Evolutionary conservation across 495 filamentous ascomycete genomes (phyloP).

Genomic region (Friedmanniomyces endolithicus): DNA sequence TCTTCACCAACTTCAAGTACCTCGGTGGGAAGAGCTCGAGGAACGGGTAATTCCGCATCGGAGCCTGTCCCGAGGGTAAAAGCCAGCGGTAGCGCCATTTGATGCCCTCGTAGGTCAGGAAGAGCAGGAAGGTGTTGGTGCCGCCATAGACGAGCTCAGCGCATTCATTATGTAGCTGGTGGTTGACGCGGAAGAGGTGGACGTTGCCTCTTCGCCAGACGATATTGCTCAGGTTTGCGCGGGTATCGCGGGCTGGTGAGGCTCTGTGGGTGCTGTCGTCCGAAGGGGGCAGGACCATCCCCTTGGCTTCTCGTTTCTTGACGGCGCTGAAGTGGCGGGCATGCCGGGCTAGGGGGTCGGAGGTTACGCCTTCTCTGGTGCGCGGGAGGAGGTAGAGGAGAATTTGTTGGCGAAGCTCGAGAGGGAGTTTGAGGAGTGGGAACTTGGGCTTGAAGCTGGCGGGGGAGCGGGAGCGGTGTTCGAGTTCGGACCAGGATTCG

Average conservation of each 20-base stretch:
- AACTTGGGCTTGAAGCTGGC: slow-evolving; percentile 16
- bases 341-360: slow-evolving; percentile 13
- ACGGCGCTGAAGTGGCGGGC: slow-evolving; percentile 18
- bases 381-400: slow-evolving; percentile 27
- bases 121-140: slow-evolving; percentile 37
- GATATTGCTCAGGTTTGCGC: slow-evolving; percentile 12
- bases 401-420: slow-evolving; percentile 32
- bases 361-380: slow-evolving; percentile 17
- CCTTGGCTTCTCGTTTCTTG: slow-evolving; percentile 5
- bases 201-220: slow-evolving; percentile 29
- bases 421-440: slow-evolving; percentile 27
- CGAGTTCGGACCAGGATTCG: slow-evolving; percentile 16
- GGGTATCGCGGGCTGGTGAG: too few relatives aligned
- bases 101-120: slow-evolving; percentile 37
- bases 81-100: slow-evolving; percentile 30
- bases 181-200: slow-evolving; percentile 18
- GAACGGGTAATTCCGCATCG: slow-evolving; percentile 24
- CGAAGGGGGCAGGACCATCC: neutral
- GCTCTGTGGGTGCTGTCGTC: neutral
- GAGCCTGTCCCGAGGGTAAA: slow-evolving; percentile 26
- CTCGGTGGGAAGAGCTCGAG: slow-evolving; percentile 25
- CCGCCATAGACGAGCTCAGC: slow-evolving; percentile 30
- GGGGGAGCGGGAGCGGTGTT: slow-evolving; percentile 16
- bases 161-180: slow-evolving; percentile 29
- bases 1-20: slow-evolving; percentile 27